phyloP scores from a whole-genome alignment of 495 filamentous ascomycete species.

The Copromyces sp. region DNA sequence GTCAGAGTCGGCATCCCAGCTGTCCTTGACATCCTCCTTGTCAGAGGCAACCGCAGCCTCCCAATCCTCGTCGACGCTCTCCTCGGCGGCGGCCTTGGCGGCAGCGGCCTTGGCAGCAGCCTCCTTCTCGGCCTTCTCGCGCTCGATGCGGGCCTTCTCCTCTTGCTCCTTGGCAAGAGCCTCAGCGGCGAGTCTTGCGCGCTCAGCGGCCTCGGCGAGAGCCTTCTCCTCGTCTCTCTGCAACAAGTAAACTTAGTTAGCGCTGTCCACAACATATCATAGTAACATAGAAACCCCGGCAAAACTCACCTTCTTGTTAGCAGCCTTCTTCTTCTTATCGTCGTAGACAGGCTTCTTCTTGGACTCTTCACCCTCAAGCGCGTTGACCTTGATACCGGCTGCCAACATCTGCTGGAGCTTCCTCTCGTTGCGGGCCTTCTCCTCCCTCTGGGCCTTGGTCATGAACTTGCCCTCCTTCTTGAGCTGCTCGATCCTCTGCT shows the following conservation, averaged over 20 bases:
- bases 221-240: constrained; percentile 59
- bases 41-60: constrained; percentile 68
- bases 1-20: constrained; percentile 82
- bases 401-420: constrained; percentile 92
- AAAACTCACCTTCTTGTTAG: constrained; percentile 51
- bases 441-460: constrained; percentile 87
- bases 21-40: constrained; percentile 77
- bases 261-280: not conserved
- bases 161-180: constrained; percentile 49
- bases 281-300: not conserved
- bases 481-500: constrained; percentile 87
- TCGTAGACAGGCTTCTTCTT: constrained; percentile 71
- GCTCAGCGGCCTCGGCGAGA: constrained; percentile 62
- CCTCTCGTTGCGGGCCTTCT: constrained; percentile 69
- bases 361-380: constrained; percentile 42
- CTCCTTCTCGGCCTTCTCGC: constrained; percentile 41
- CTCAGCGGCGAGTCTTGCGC: constrained; percentile 54
- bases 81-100: constrained; percentile 42
- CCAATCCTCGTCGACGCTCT: constrained; percentile 73
- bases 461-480: constrained; percentile 92
- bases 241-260: constrained; percentile 3
- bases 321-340: constrained; percentile 59
- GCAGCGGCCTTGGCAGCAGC: constrained; percentile 47
- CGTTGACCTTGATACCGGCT: constrained; percentile 74
- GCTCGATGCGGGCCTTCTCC: constrained; percentile 40